Percentiles rank a stretch among this genome's conserved stretches.
phyloP scores from a whole-genome alignment of 345 rosid genomes.

The Stellera chamaejasme region DNA sequence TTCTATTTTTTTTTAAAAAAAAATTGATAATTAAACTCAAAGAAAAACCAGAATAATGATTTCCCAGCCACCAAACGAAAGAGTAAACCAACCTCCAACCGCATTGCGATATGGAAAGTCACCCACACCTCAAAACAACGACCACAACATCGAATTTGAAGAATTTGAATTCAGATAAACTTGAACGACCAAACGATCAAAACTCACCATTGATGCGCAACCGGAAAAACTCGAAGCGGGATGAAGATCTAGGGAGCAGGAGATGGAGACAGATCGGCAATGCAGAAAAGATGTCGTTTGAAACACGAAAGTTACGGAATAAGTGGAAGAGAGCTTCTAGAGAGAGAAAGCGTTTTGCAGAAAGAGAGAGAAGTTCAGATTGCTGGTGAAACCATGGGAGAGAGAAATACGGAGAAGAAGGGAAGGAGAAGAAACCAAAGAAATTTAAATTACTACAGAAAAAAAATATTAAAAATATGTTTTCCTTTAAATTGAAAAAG shows the following conservation, averaged over 20 bases:
- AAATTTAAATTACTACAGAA: constrained; percentile 11
- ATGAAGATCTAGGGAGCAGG: constrained; percentile 23
- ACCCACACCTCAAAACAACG: constrained; percentile 5
- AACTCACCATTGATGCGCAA: constrained; percentile 31
- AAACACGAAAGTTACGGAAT: constrained; percentile 12
- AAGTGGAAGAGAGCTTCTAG: background rate
- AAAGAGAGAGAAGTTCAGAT: constrained; percentile 33
- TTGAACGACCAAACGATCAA: constrained; percentile 2
- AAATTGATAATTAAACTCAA: background rate
- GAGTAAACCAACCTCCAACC: constrained; percentile 13
- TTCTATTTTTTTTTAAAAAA: background rate
- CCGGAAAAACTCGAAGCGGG: constrained; percentile 4
- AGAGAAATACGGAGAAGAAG: constrained; percentile 42
- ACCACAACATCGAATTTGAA: background rate
- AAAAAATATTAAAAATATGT: constrained; percentile 11
- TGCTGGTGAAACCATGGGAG: constrained; percentile 35
- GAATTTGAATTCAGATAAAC: background rate
- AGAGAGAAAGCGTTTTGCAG: constrained; percentile 1
- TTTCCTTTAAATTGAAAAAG: constrained; percentile 17
- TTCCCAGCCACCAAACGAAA: constrained; percentile 20
- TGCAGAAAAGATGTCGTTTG: constrained; percentile 17
- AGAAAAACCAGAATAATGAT: background rate
- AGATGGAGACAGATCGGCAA: constrained; percentile 18
- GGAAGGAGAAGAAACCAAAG: constrained; percentile 39
- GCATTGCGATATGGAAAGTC: constrained; percentile 15